Evolutionary conservation across 169 alveolate genomes (phyloP).

Genomic region (Plasmodium malariae): DNA sequence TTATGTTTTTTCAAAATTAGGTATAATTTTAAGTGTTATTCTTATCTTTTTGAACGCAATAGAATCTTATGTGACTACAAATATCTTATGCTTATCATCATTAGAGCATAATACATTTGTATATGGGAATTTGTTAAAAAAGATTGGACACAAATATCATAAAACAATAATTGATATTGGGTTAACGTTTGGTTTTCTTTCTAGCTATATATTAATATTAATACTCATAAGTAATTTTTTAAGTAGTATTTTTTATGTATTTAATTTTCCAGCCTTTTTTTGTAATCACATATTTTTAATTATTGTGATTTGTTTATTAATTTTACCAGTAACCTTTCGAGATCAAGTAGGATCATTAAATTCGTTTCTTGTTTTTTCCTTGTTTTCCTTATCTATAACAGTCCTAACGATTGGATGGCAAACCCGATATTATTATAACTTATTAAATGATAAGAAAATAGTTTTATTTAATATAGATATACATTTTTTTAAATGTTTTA

Average conservation of each 20-base stretch:
- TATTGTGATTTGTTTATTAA: conserved; percentile 28
- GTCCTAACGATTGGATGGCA: conserved; percentile 51
- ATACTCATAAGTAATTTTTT: conserved; percentile 56
- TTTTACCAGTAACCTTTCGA: conserved; percentile 53
- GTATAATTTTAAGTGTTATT: conserved; percentile 44
- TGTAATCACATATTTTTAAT: conserved; percentile 29
- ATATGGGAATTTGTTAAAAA: conserved; percentile 66
- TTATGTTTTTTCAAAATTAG: conserved; percentile 56
- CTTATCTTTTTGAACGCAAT: conserved; percentile 38
- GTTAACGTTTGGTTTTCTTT: conserved; percentile 46
- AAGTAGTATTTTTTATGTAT: conserved; percentile 35
- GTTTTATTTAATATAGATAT: conserved; percentile 19
- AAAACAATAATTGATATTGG: conserved; percentile 62
- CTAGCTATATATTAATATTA: conserved; percentile 55
- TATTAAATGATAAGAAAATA: conserved; percentile 29
- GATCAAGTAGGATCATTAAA: conserved; percentile 46
- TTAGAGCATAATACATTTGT: conserved; percentile 72
- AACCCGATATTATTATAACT: conserved; percentile 9
- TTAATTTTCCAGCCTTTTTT: conserved; percentile 36
- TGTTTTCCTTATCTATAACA: conserved; percentile 48
- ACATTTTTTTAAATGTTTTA: conserved; percentile 62
- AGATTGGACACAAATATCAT: conserved; percentile 43
- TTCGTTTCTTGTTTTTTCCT: conserved; percentile 28
- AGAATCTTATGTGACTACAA: conserved; percentile 70
- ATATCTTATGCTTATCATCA: conserved; percentile 54